Evolutionary conservation across 2,329 filamentous ascomycete genomes (phyloP).

Genomic region (Geosmithia putterillii): DNA sequence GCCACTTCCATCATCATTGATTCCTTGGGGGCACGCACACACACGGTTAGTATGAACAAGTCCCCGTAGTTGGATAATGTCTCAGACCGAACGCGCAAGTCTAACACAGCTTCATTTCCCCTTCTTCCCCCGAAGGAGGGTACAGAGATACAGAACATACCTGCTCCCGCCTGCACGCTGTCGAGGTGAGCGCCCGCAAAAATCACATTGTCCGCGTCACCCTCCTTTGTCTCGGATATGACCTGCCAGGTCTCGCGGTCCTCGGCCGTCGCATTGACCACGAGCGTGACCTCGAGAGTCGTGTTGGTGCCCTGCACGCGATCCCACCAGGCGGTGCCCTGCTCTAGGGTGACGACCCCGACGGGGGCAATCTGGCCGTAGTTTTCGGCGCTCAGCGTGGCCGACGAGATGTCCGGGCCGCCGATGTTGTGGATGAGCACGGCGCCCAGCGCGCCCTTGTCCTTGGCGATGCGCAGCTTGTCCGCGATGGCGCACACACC

Average conservation of each 20-base stretch:
- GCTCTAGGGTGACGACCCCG: conserved; percentile 20
- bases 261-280: conserved; percentile 24
- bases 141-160: too few species aligned
- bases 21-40: background rate
- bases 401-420: conserved; percentile 28
- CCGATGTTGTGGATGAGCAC: conserved; percentile 51
- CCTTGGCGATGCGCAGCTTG: conserved; percentile 30
- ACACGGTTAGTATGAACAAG: too few species aligned
- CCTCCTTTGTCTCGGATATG: conserved; percentile 28
- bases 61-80: too few species aligned
- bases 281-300: conserved; percentile 18
- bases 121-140: too few species aligned
- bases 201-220: conserved; percentile 27
- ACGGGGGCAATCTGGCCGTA: conserved; percentile 20
- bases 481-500: conserved; percentile 27
- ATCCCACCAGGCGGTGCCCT: conserved; percentile 20
- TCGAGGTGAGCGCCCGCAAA: conserved; percentile 29
- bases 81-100: too few species aligned
- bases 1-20: conserved; percentile 29
- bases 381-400: conserved; percentile 37
- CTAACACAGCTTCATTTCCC: too few species aligned
- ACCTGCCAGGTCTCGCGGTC: conserved; percentile 25
- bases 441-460: conserved; percentile 27
- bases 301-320: conserved; percentile 17
- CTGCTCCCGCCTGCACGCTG: conserved; percentile 23